phyloP scores from a whole-genome alignment of 1,139 yeast species.

The Yamadazyma atmosphaerica region DNA sequence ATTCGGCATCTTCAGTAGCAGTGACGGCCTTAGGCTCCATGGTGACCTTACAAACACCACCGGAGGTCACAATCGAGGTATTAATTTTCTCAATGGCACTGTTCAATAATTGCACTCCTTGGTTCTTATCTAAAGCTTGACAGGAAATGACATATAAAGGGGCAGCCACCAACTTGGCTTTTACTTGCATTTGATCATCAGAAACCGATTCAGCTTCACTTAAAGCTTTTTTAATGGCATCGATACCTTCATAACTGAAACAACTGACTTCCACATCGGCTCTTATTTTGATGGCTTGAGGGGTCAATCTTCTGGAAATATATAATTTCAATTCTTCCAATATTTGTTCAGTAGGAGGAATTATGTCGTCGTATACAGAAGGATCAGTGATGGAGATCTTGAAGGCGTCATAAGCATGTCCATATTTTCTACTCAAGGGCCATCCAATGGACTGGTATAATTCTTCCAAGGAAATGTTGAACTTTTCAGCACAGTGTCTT shows the following conservation, averaged over 20 bases:
- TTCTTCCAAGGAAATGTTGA: constrained; percentile 80
- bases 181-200: constrained; percentile 81
- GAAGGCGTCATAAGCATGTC: constrained; percentile 97
- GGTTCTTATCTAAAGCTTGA: constrained; percentile 87
- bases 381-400: constrained; percentile 94
- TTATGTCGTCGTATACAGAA: constrained; percentile 77
- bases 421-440: constrained; percentile 95
- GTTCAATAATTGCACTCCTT: constrained; percentile 78
- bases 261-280: constrained; percentile 98
- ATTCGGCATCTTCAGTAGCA: constrained; percentile 97
- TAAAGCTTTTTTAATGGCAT: constrained; percentile 90
- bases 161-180: constrained; percentile 95
- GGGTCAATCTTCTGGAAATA: constrained; percentile 91
- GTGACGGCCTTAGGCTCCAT: constrained; percentile 99
- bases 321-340: constrained; percentile 80
- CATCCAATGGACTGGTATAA: constrained; percentile 90
- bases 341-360: constrained; percentile 69
- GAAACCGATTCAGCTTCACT: constrained; percentile 82
- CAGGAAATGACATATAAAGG: constrained; percentile 94
- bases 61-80: constrained; percentile 66
- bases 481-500: constrained; percentile 98
- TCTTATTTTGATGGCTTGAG: constrained; percentile 96
- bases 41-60: constrained; percentile 88
- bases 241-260: constrained; percentile 96
- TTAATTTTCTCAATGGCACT: constrained; percentile 77